A percentile compares a stretch with the other conserved stretches of the same genome.
These are phyloP conservation scores for Poronia punctata DNA, from an alignment of 495 filamentous ascomycete genomes.

Conservation along the genomic window DNA sequence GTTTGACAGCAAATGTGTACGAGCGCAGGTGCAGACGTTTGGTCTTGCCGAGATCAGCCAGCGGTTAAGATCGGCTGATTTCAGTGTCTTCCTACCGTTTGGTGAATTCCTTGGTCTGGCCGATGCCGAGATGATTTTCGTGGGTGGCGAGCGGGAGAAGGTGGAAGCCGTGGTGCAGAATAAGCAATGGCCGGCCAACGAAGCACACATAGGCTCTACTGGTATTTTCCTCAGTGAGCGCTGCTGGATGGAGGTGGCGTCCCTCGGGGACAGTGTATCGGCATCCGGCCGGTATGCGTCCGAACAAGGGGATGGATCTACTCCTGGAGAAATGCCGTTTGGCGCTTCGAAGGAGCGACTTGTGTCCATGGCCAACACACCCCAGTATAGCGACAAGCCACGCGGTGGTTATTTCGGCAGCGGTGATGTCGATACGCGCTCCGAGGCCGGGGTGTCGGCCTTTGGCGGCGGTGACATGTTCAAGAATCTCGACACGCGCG, in stretches of 20 bases:
- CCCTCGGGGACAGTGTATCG: slow-evolving; percentile 57
- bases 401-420: slow-evolving; percentile 74
- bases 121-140: slow-evolving; percentile 71
- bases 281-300: slow-evolving; percentile 46
- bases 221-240: slow-evolving; percentile 93
- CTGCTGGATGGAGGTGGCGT: slow-evolving; percentile 86
- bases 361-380: slow-evolving; percentile 48
- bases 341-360: slow-evolving; percentile 67
- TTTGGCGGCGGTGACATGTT: slow-evolving; percentile 95
- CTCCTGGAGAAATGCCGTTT: slow-evolving; percentile 36
- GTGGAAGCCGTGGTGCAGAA: slow-evolving; percentile 83
- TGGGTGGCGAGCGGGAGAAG: slow-evolving; percentile 91
- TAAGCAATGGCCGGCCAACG: slow-evolving; percentile 83
- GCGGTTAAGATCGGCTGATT: slow-evolving; percentile 83
- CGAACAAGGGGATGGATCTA: slow-evolving; percentile 35
- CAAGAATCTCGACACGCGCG: slow-evolving; percentile 84
- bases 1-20: slow-evolving; percentile 97
- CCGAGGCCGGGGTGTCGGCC: slow-evolving; percentile 83
- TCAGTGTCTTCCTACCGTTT: slow-evolving; percentile 92
- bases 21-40: slow-evolving; percentile 88
- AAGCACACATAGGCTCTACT: slow-evolving; percentile 83
- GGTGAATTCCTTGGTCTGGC: slow-evolving; percentile 88
- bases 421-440: slow-evolving; percentile 75
- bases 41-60: slow-evolving; percentile 97
- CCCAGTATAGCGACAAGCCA: slow-evolving; percentile 66